Percentiles rank a stretch among this genome's conserved stretches.
Evolutionary conservation across 2,329 filamentous ascomycete species (phyloP).

Genomic region (Graphilbum fragrans): DNA sequence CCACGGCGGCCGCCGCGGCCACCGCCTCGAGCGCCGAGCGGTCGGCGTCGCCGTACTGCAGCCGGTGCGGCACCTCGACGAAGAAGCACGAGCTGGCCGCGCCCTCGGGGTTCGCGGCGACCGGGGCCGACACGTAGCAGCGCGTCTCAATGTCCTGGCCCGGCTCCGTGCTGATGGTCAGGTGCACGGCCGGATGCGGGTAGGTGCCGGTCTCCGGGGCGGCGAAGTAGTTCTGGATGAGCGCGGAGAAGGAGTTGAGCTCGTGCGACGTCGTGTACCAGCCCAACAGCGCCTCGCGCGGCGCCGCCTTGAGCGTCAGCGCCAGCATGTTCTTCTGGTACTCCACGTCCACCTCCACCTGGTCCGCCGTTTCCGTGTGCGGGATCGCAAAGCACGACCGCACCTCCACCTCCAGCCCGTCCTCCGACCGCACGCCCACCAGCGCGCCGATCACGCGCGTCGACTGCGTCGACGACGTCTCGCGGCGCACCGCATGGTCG

Average conservation of each 20-base stretch:
- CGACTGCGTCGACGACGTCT: constrained; percentile 63
- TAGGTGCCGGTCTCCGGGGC: constrained; percentile 94
- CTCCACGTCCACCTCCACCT: constrained; percentile 99
- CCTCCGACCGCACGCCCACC: constrained; percentile 84
- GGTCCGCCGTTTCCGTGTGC: constrained; percentile 95
- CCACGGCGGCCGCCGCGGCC: constrained; percentile 30
- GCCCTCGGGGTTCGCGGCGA: constrained; percentile 88
- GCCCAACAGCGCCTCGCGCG: constrained; percentile 85
- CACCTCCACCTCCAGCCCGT: constrained; percentile 93
- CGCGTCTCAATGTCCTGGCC: constrained; percentile 81
- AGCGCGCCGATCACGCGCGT: constrained; percentile 95
- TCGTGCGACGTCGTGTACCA: constrained; percentile 98
- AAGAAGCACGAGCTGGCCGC: constrained; percentile 94
- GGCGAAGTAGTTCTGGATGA: constrained; percentile 99
- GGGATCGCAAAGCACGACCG: constrained; percentile 95
- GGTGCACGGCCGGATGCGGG: constrained; percentile 92
- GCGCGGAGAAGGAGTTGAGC: constrained; percentile 94
- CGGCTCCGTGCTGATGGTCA: constrained; percentile 85
- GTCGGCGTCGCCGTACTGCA: constrained; percentile 63
- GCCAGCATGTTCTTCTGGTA: constrained; percentile 99
- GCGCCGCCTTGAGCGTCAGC: constrained; percentile 85
- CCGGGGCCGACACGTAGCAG: constrained; percentile 91
- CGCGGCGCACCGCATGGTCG: constrained; percentile 88
- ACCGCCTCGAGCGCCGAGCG: constrained; percentile 65
- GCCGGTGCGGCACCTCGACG: constrained; percentile 91